phyloP scores from a whole-genome alignment of 2,329 filamentous ascomycete genomes.

The Fusarium gaditjirri region DNA sequence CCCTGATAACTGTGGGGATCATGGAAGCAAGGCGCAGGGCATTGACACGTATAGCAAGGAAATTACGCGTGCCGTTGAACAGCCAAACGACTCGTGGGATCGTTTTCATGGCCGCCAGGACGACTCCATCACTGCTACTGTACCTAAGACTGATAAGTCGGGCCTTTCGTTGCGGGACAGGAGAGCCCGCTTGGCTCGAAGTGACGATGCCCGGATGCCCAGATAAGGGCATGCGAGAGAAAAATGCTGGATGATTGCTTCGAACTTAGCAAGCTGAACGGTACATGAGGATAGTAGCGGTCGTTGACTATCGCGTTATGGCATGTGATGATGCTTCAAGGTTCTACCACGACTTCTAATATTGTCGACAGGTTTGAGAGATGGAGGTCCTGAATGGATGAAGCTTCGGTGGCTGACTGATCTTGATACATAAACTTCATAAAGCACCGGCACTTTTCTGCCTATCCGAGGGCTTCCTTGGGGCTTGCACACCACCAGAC shows the following conservation, averaged over 20 bases:
- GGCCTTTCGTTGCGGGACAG: background rate
- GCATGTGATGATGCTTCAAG: constrained; percentile 28
- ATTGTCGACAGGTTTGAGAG: background rate
- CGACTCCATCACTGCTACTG: background rate
- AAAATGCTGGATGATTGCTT: background rate
- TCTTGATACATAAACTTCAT: background rate
- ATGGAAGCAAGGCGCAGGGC: background rate
- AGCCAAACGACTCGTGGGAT: background rate
- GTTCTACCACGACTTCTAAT: background rate
- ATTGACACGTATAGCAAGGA: background rate
- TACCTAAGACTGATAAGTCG: background rate
- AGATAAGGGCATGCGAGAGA: constrained; percentile 18
- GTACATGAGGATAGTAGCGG: background rate
- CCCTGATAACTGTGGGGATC: constrained; percentile 12
- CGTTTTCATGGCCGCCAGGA: background rate
- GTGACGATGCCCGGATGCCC: background rate
- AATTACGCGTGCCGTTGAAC: background rate
- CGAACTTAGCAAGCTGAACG: background rate
- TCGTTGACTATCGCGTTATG: background rate
- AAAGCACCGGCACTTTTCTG: background rate
- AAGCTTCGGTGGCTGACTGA: background rate
- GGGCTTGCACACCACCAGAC: constrained; percentile 4
- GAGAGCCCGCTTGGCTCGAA: background rate
- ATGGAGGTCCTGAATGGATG: background rate
- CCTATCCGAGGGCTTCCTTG: background rate